Base-by-base conservation (phyloP, 176 grass and related monocot species). In the Bolboschoenus planiculmis region DNA sequence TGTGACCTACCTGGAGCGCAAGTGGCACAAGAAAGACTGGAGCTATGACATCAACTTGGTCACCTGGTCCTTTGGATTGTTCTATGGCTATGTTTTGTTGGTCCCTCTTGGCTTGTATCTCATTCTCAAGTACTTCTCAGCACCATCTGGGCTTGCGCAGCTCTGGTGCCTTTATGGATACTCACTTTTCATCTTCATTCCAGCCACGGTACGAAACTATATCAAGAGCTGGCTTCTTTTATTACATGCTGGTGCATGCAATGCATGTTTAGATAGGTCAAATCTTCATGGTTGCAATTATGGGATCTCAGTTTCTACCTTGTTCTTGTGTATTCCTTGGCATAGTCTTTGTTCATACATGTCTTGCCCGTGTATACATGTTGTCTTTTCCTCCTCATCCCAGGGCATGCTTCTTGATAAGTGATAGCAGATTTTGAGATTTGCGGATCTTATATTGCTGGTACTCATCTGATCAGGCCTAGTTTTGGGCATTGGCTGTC, bases 91-190 rank as follows among this genome's bases (percentile, higher is more conserved):
- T 27, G 96, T 99, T 65, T 87, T 90, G 0, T 84, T 99, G 89
- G 96, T 99, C 35, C 96, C 96, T 71, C 96, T 99, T 81, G 89
- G 84, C 57, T 73, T 99, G 37, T 99, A 91, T 75, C 60, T 91
- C 78, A 90, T 99, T 88, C 93, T 99, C 2, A 99, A 99, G 86
- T 95, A 99, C 89, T 95, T 99, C 70, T 99, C 96, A 84, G 93
- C 93, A 66, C 96, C 96, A 58, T 90, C 89, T 83, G 93, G 96
- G 63, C 89, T 99, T 0, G 96, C 91, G 74, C 96, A 99, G 57
- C 59, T 99, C 74, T 99, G 96, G 96, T 99, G 96, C 78, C 80
- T 99, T 16, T 95, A 99, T 68, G 96, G 96, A 74, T 99, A 99
- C 85, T 99, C 96, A 13, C 76, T 99, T 47, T 99, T 99, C 62